A percentile compares a stretch with the other conserved stretches of the same genome.
These are phyloP conservation scores for Coemansia sp. DNA, from an alignment of 192 early-diverging fungal species.

Conservation along the genomic window DNA sequence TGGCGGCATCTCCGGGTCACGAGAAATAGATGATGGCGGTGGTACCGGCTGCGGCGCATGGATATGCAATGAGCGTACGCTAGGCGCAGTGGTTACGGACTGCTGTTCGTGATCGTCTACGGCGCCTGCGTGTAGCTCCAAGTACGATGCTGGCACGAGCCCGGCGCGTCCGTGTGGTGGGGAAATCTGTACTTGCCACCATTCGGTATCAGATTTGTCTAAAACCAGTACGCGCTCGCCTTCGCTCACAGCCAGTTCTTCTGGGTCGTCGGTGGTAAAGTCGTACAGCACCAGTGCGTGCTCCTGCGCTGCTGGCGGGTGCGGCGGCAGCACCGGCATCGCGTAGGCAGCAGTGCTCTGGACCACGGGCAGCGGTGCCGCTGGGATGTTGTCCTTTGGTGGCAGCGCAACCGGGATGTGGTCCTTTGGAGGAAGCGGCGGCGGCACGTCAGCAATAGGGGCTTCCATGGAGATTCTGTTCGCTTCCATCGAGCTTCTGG, in stretches of 20 bases:
- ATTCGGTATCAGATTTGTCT: conserved; percentile 82
- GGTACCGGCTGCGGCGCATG: conserved; percentile 1
- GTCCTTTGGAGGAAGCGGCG: conserved; percentile 33
- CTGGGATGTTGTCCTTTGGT: conserved; percentile 16
- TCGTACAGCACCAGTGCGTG: conserved; percentile 69
- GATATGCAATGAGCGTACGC: background rate
- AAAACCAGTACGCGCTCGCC: conserved; percentile 82
- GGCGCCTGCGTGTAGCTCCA: conserved; percentile 47
- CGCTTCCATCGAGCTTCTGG: background rate
- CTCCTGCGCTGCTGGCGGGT: conserved; percentile 14
- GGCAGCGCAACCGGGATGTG: conserved; percentile 22
- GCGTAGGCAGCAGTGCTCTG: background rate
- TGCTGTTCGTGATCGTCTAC: background rate
- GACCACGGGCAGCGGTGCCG: background rate
- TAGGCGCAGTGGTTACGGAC: too few relatives aligned
- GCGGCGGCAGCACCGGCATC: conserved; percentile 10
- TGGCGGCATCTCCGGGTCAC: conserved; percentile 3
- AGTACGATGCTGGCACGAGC: conserved; percentile 83
- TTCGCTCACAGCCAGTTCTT: conserved; percentile 84
- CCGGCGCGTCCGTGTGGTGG: conserved; percentile 62
- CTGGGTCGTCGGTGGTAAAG: conserved; percentile 78
- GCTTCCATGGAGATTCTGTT: background rate
- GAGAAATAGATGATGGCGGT: too few relatives aligned
- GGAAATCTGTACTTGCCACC: conserved; percentile 79
- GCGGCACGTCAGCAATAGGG: conserved; percentile 6